Percentiles rank a stretch among this genome's conserved stretches.
Conservation (phyloP, 352 stramenopile genomes). For the Phytopythium oedochilum region DNA sequence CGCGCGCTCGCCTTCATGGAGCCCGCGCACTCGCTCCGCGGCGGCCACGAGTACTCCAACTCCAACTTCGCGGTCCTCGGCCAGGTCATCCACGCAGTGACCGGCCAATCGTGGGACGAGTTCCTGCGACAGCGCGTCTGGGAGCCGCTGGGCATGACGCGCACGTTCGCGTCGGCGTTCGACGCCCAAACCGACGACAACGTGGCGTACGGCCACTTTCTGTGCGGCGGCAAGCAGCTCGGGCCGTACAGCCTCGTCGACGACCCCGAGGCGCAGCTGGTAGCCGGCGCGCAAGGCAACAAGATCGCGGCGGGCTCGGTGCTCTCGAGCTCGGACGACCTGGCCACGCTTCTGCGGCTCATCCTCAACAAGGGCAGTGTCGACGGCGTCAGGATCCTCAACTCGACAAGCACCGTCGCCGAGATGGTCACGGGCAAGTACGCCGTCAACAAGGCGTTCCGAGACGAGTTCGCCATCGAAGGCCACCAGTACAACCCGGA, state of each 20-base stretch:
- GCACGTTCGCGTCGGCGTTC: slow-evolving; percentile 38
- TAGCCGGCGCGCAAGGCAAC: slow-evolving; percentile 6
- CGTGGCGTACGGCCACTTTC: slow-evolving; percentile 38
- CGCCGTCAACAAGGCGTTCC: slow-evolving; percentile 25
- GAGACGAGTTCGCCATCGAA: slow-evolving; percentile 27
- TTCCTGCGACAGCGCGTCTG: slow-evolving; percentile 48
- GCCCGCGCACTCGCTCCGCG: slow-evolving; percentile 35
- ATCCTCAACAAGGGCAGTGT: slow-evolving; percentile 63
- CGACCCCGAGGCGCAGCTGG: slow-evolving; percentile 26
- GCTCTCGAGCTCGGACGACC: slow-evolving; percentile 45
- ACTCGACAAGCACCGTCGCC: slow-evolving; percentile 27
- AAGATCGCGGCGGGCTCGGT: slow-evolving; percentile 43
- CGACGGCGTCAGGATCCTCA: slow-evolving; percentile 40
- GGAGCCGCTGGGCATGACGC: slow-evolving; percentile 49
- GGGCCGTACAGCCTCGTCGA: slow-evolving; percentile 42
- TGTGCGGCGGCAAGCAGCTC: slow-evolving; percentile 33
- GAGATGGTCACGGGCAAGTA: slow-evolving; percentile 64
- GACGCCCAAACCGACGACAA: slow-evolving; percentile 21
- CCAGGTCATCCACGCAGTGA: slow-evolving; percentile 49
- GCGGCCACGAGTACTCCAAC: slow-evolving; percentile 56
- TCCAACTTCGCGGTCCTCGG: slow-evolving; percentile 60
- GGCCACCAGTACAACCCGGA: slow-evolving; percentile 46
- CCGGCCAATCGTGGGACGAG: slow-evolving; percentile 36
- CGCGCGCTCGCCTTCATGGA: slow-evolving; percentile 27
- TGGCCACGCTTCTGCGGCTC: slow-evolving; percentile 49